A percentile compares a stretch with the other conserved stretches of the same genome.
Conservation (phyloP, 768 basidiomycete genomes). For the Clitopilus passeckerianus region DNA sequence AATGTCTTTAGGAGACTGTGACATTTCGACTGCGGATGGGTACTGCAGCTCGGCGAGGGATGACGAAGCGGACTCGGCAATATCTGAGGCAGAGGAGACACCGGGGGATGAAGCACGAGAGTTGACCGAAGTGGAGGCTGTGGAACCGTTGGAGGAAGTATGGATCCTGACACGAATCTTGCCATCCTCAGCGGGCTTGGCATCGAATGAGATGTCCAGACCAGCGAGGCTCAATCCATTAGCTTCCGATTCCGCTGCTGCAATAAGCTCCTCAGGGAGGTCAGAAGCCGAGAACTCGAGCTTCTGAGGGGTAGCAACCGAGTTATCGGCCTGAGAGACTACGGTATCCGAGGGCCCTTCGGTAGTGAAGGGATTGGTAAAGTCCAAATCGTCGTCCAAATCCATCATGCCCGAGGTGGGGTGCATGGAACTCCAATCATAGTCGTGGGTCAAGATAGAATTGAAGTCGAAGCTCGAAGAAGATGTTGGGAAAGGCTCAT, state of each 20-base stretch:
- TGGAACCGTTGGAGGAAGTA: constrained; percentile 20
- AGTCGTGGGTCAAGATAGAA: constrained; percentile 44
- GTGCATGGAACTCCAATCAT: constrained; percentile 42
- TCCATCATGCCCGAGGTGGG: constrained; percentile 29
- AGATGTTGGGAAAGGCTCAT: constrained; percentile 41
- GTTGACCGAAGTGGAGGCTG: constrained; percentile 35
- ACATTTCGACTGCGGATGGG: constrained; percentile 11
- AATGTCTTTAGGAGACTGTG: constrained; percentile 16
- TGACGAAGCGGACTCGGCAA: constrained; percentile 19
- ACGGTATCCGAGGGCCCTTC: neutral
- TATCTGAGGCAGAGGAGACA: constrained; percentile 20
- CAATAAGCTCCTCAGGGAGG: constrained; percentile 29
- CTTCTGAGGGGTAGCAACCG: constrained; percentile 33
- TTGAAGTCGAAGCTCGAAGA: constrained; percentile 43
- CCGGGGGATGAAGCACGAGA: constrained; percentile 32
- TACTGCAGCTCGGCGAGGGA: constrained; percentile 10
- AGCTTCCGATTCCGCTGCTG: constrained; percentile 11
- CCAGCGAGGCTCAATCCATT: constrained; percentile 34
- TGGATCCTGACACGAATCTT: constrained; percentile 74
- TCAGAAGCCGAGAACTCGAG: constrained; percentile 58
- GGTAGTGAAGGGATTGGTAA: constrained; percentile 16
- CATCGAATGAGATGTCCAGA: constrained; percentile 71
- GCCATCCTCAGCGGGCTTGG: constrained; percentile 57
- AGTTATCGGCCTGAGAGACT: neutral
- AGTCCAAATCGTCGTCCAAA: constrained; percentile 36